phyloP scores from a whole-genome alignment of 2,329 filamentous ascomycete species.

The Diplodia mutila region DNA sequence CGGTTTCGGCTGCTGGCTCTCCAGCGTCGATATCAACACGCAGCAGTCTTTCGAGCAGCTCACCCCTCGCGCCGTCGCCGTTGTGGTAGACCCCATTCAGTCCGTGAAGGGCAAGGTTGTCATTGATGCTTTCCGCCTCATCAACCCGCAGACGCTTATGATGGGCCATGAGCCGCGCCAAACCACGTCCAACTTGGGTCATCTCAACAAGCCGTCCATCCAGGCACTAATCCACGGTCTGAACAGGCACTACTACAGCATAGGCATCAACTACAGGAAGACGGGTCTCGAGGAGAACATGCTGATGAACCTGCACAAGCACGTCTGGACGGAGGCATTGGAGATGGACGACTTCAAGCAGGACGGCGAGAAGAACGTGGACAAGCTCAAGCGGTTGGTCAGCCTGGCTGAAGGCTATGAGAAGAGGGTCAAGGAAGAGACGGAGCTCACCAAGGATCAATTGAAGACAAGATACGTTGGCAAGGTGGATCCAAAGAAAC shows the following conservation, averaged over 20 bases:
- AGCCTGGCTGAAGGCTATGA: slow-evolving; percentile 93
- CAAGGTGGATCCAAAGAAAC: slow-evolving; percentile 99
- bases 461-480: slow-evolving; percentile 98
- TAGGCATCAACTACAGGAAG: slow-evolving; percentile 97
- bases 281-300: slow-evolving; percentile 98
- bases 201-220: slow-evolving; percentile 99
- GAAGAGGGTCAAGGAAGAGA: slow-evolving; percentile 98
- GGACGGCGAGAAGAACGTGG: slow-evolving; percentile 84
- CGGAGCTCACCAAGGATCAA: slow-evolving; percentile 94
- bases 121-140: slow-evolving; percentile 97
- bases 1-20: slow-evolving; percentile 98
- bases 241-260: slow-evolving; percentile 99
- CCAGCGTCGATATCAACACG: slow-evolving; percentile 98
- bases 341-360: slow-evolving; percentile 94
- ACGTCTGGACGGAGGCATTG: slow-evolving; percentile 97
- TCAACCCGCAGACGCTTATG: slow-evolving; percentile 97
- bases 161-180: slow-evolving; percentile 97
- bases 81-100: slow-evolving; percentile 97
- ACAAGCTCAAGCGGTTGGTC: slow-evolving; percentile 83
- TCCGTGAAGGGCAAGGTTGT: slow-evolving; percentile 99
- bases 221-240: slow-evolving; percentile 97
- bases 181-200: slow-evolving; percentile 95
- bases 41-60: slow-evolving; percentile 99
- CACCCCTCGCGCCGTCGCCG: slow-evolving; percentile 92
- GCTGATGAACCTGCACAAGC: slow-evolving; percentile 99